Base-by-base conservation (phyloP, 345 rosid species). In the Lumnitzera littorea region DNA sequence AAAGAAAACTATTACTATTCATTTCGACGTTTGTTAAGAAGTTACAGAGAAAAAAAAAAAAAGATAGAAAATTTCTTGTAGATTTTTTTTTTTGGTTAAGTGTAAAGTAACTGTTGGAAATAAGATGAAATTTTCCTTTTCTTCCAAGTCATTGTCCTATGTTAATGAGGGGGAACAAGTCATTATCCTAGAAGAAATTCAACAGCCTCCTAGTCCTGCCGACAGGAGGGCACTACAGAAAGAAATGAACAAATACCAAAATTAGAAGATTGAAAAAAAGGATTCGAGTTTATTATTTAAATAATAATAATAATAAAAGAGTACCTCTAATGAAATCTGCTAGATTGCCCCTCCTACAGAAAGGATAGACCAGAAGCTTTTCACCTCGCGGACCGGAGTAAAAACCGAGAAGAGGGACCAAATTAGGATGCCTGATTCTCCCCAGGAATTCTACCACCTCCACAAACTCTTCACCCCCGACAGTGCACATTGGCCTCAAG, bases 331-430 rank as follows among this genome's bases (percentile, higher is more conserved):
- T 80, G 77, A 84, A 87, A 55, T 82, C 81, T 29, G 84, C 76
- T 63, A 92, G 83, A 74, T 85, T 87, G 57, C 86, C 91, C 58
- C 75, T 84, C 71, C 58, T 58, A 51, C 77, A 82, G 53, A 82
- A 92, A 13, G 94, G 96, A 78, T 81, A 76, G 66, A 92, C 76
- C 59, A 92, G 79, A 63, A 92, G 96, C 86, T 92, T 92, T 62
- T 92, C 98, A 41, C 91, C 96, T 70, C 91, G 82, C 7, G 84
- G 76, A 20, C 98, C 97, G 24, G 74, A 81, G 58, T 92, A 92
- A 67, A 85, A 92, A n/a, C 98, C 98, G 48, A 92, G 71, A 51
- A 92, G 80, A 73, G 98, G 90, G 41, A 89, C 91, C 77, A 92
- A 79, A 78, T 86, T 89, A 29, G 91, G 83, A 62, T 92, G 96